phyloP scores from a whole-genome alignment of 1,284 basidiomycete genomes.

The Leccinum huronense region DNA sequence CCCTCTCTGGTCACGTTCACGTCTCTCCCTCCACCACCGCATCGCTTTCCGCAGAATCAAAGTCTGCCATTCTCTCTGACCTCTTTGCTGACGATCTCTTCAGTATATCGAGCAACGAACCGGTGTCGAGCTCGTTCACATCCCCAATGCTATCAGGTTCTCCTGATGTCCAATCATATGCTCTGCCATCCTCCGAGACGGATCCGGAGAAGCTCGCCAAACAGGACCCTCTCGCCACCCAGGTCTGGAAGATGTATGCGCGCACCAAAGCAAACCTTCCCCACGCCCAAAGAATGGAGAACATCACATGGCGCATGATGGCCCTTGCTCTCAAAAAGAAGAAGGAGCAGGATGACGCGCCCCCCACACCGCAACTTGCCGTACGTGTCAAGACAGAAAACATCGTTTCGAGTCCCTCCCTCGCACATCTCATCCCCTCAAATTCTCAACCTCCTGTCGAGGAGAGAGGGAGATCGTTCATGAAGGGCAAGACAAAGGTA shows the following conservation, averaged over 20 bases:
- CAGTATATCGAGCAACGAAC: slow-evolving; percentile 38
- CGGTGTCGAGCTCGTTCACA: slow-evolving; percentile 51
- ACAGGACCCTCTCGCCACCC: slow-evolving; percentile 89
- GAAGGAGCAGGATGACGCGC: slow-evolving; percentile 63
- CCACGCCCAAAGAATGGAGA: slow-evolving; percentile 95
- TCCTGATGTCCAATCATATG: slow-evolving; percentile 52
- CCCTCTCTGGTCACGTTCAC: slow-evolving; percentile 33
- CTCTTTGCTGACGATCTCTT: slow-evolving; percentile 72
- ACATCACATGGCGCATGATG: slow-evolving; percentile 98
- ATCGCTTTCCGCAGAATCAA: slow-evolving; percentile 44
- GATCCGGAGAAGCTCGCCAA: slow-evolving; percentile 67
- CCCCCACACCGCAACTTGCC: slow-evolving; percentile 10
- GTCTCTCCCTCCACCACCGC: slow-evolving; percentile 45
- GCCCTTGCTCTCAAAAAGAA: slow-evolving; percentile 88
- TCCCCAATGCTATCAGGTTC: slow-evolving; percentile 67
- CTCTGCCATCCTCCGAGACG: slow-evolving; percentile 41
- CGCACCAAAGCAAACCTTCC: slow-evolving; percentile 85
- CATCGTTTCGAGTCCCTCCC: slow-evolving; percentile 15
- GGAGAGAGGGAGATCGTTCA: slow-evolving; percentile 66
- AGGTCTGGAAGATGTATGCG: slow-evolving; percentile 97
- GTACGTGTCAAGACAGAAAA: slow-evolving; percentile 33
- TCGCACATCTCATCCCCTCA: slow-evolving; percentile 11
- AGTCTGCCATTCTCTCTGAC: slow-evolving; percentile 64
- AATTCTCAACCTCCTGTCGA: slow-evolving; percentile 32
- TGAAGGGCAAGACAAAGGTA: slow-evolving; percentile 73